phyloP scores from a whole-genome alignment of 768 basidiomycete species.

The Mrakia gelida region DNA sequence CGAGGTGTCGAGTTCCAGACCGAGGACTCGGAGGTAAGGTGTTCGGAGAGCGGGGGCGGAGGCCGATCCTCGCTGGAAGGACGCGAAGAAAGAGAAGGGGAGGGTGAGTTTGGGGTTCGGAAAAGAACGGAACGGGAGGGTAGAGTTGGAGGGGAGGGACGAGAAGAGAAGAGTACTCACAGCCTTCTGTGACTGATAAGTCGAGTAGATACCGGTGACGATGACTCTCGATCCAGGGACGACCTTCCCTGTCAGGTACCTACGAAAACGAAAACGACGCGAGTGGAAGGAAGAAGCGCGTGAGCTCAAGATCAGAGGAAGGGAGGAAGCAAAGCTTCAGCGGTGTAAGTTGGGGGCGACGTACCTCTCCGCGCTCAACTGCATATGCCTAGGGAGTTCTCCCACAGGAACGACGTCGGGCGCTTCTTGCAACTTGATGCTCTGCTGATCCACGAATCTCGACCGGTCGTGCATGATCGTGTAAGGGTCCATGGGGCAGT shows the following conservation, averaged over 20 bases:
- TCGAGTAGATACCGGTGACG: conserved; percentile 94
- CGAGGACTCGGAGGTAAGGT: conserved; percentile 88
- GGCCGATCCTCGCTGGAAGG: conserved; percentile 47
- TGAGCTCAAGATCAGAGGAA: too few relatives aligned
- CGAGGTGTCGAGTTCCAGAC: conserved; percentile 82
- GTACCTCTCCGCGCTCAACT: conserved; percentile 76
- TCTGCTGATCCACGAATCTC: conserved; percentile 91
- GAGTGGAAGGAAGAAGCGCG: background rate
- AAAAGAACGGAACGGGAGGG: too few relatives aligned
- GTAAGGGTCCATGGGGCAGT: conserved; percentile 94
- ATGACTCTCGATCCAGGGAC: conserved; percentile 94
- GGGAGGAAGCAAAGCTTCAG: too few relatives aligned
- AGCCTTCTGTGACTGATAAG: conserved; percentile 82
- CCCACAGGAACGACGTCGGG: conserved; percentile 99
- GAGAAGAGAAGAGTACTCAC: conserved; percentile 49
- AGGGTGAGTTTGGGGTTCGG: background rate
- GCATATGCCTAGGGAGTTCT: conserved; percentile 92
- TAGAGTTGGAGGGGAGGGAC: background rate
- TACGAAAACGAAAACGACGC: conserved; percentile 6
- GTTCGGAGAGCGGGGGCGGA: conserved; percentile 86
- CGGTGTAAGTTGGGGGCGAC: background rate
- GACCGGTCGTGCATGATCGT: conserved; percentile 92
- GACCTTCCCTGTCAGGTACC: conserved; percentile 81
- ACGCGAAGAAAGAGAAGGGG: too few relatives aligned
- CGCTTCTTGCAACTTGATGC: conserved; percentile 93